Conservation (phyloP, 257 asterid species). For the Eustoma russellianum region DNA sequence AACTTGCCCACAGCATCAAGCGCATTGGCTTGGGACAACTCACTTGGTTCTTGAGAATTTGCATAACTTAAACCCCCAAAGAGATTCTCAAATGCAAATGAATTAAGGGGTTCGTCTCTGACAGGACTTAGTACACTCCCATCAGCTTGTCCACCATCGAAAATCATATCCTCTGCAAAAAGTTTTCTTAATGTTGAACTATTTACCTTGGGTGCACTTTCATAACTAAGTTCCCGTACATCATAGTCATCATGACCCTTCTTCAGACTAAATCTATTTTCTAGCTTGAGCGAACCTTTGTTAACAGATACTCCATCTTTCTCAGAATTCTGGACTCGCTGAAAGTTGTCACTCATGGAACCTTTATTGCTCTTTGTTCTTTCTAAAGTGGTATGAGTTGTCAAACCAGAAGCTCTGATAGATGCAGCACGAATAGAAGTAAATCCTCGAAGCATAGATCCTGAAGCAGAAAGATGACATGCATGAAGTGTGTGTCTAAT, state of each 20-base stretch:
- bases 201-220: slow-evolving; percentile 25
- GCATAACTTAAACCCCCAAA: slow-evolving; percentile 72
- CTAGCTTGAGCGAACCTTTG: slow-evolving; percentile 17
- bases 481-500: slow-evolving; percentile 5
- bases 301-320: slow-evolving; percentile 18
- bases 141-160: slow-evolving; percentile 28
- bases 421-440: slow-evolving; percentile 68
- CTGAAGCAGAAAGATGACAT: slow-evolving; percentile 30
- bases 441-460: slow-evolving; percentile 36
- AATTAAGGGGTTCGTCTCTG: slow-evolving; percentile 18
- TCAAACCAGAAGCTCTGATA: slow-evolving; percentile 72
- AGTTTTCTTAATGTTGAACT: slow-evolving; percentile 65
- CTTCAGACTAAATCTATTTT: slow-evolving; percentile 11
- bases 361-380: slow-evolving; percentile 20
- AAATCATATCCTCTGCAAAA: slow-evolving; percentile 44
- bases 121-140: slow-evolving; percentile 19
- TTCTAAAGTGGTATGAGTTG: slow-evolving; percentile 33
- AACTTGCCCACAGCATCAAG: slow-evolving; percentile 72
- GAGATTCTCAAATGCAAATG: slow-evolving; percentile 27
- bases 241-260: slow-evolving; percentile 15
- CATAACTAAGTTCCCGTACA: slow-evolving; percentile 18
- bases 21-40: slow-evolving; percentile 77
- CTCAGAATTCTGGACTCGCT: slow-evolving; percentile 21
- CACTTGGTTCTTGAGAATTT: slow-evolving; percentile 90
- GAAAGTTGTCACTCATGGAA: slow-evolving; percentile 26